Conservation (phyloP, 2,329 filamentous ascomycete genomes). For the Trichoderma polysporum region DNA sequence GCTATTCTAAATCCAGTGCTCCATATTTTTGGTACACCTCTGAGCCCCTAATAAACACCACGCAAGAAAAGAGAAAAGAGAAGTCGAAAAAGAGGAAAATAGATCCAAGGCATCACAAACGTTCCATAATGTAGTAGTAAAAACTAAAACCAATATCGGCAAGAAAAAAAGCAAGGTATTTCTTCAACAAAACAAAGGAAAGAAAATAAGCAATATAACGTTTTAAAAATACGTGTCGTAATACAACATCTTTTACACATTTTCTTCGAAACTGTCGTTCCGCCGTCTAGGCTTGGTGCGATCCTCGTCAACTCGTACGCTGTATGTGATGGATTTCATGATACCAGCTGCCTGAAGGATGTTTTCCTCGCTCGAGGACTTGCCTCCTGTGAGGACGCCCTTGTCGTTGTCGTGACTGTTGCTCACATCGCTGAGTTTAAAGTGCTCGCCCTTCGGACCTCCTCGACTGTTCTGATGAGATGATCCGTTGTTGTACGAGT, state of each 20-base stretch:
- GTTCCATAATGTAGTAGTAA: background rate
- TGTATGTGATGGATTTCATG: conserved; percentile 44
- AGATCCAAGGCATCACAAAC: background rate
- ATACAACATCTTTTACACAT: background rate
- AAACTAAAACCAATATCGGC: background rate
- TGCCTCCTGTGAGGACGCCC: conserved; percentile 22
- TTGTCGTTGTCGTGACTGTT: conserved; percentile 31
- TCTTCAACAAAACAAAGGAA: background rate
- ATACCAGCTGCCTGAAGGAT: conserved; percentile 39
- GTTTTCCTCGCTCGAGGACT: conserved; percentile 40
- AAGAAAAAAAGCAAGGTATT: background rate
- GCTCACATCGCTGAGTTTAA: conserved; percentile 42
- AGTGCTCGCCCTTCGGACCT: conserved; percentile 33
- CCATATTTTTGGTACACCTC: background rate
- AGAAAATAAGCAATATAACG: background rate
- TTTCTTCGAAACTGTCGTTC: conserved; percentile 8
- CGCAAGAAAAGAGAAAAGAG: background rate
- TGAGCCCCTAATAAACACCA: background rate
- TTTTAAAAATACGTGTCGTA: background rate
- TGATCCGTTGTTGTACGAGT: conserved; percentile 34
- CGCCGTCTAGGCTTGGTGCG: background rate
- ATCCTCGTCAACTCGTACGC: conserved; percentile 39
- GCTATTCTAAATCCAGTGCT: background rate
- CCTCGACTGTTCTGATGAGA: conserved; percentile 28
- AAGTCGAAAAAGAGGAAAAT: background rate